Percentiles rank a stretch among this genome's conserved stretches.
These are phyloP conservation scores for Termitomyces eurrhizus DNA, from an alignment of 768 basidiomycete species.

Conservation along the genomic window DNA sequence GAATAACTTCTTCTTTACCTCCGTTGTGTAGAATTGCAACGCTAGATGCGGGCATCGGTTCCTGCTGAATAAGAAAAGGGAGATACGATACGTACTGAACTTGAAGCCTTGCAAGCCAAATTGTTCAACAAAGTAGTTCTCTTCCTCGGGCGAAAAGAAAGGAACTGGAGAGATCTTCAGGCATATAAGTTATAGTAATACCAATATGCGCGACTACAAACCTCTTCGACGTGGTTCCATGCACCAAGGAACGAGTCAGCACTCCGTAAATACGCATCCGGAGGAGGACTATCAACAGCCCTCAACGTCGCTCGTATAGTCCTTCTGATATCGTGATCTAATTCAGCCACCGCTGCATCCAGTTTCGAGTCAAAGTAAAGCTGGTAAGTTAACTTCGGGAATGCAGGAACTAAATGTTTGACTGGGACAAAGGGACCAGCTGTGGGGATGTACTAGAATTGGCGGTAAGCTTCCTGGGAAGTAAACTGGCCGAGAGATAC, in stretches of 20 bases:
- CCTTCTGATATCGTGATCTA: slow-evolving; percentile 52
- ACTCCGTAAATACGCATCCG: slow-evolving; percentile 49
- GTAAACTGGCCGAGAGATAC: not conserved
- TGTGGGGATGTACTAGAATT: slow-evolving; percentile 56
- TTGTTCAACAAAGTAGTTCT: slow-evolving; percentile 67
- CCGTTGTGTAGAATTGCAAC: slow-evolving; percentile 59
- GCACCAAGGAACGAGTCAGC: slow-evolving; percentile 46
- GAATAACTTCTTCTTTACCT: slow-evolving; percentile 30
- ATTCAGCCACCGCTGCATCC: slow-evolving; percentile 44
- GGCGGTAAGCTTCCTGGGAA: not conserved
- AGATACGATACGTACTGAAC: slow-evolving; percentile 41
- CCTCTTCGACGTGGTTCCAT: slow-evolving; percentile 45
- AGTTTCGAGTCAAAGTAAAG: slow-evolving; percentile 55
- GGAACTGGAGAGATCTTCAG: slow-evolving; percentile 57
- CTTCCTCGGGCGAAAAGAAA: slow-evolving; percentile 57
- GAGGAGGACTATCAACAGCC: slow-evolving; percentile 51
- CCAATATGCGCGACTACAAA: slow-evolving; percentile 10
- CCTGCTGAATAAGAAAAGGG: not conserved
- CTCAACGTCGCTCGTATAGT: slow-evolving; percentile 55
- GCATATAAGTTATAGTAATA: not conserved
- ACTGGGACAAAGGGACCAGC: slow-evolving; percentile 45
- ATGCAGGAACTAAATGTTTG: slow-evolving; percentile 29
- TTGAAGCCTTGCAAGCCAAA: slow-evolving; percentile 55
- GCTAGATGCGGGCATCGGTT: slow-evolving; percentile 31
- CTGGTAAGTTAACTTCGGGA: slow-evolving; percentile 62